Percentiles rank a stretch among this genome's conserved stretches.
Evolutionary conservation across 2,329 filamentous ascomycete species (phyloP).

Genomic region (Xylariaceae sp.): DNA sequence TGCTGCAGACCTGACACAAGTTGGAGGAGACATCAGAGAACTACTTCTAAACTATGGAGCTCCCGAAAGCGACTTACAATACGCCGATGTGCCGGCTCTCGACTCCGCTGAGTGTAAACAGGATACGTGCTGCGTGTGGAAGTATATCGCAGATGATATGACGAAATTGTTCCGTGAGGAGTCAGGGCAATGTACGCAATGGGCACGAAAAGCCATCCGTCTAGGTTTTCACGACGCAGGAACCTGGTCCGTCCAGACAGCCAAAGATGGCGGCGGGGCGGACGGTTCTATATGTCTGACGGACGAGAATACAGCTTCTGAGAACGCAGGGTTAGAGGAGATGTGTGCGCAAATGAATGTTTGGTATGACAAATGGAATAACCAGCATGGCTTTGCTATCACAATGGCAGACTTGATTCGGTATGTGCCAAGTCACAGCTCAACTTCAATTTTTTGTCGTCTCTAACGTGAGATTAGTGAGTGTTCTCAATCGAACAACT

Average conservation of each 20-base stretch:
- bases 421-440: constrained; percentile 1
- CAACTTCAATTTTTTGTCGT: neutral
- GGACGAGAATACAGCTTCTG: constrained; percentile 37
- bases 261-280: constrained; percentile 40
- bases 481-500: constrained; percentile 3
- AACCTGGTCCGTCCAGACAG: constrained; percentile 39
- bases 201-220: constrained; percentile 44
- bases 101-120: constrained; percentile 30
- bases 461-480: neutral
- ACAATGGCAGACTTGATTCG: constrained; percentile 53
- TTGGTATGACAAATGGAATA: constrained; percentile 32
- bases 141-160: constrained; percentile 42
- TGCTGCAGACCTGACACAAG: constrained; percentile 31
- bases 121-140: constrained; percentile 46
- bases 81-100: constrained; percentile 17
- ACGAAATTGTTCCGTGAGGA: constrained; percentile 34
- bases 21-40: constrained; percentile 37
- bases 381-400: constrained; percentile 38
- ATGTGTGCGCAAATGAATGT: constrained; percentile 39
- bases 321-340: constrained; percentile 48
- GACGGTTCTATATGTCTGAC: constrained; percentile 45
- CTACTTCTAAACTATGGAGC: constrained; percentile 34
- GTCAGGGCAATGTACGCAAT: constrained; percentile 41
- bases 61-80: constrained; percentile 22
- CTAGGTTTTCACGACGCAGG: constrained; percentile 50